Evolutionary conservation across 1,284 basidiomycete genomes (phyloP), one percentile per base, ranked within the genome.

Genomic region (Rhodotorula sp.): DNA sequence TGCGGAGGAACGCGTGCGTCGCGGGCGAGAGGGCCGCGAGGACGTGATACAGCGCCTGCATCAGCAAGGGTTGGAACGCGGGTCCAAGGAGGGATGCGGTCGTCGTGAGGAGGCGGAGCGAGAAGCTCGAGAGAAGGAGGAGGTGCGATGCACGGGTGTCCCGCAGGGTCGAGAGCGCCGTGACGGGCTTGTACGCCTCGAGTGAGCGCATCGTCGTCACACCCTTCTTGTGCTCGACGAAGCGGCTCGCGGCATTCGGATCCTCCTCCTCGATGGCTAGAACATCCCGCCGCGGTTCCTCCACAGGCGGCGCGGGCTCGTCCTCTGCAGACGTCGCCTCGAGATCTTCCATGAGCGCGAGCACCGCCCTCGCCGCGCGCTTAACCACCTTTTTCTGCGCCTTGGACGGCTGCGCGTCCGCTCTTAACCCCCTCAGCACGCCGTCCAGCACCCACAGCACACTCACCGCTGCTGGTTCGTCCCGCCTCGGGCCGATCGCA

Each of bases 41-140:
- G 46, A 96, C 81, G 1, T 91, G 91, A 82, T 97, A 97, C 2
- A 97, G 83, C 0, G 88, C 84, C 60, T 91, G 85, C 36, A 96
- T 86, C 56, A 97, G 87, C n/a, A 91, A 83, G 0, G 88, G 84
- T 25, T 63, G 86, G 83, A 82, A 92, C 7, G 79, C 75, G 0
- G 80, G 73, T 1, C 77, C 77, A n/a, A 85, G 81, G 56, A 93
- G 86, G 2, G 86, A 85, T 0, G 91, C 85, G 15, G 86, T 83
- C n/a, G 90, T 82, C 0, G 90, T 84, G 19, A 97, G 83, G 12
- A 92, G 82, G 70, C 91, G 89, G 2, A 97, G 85, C 21, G 86
- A 86, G 48, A 92, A 81, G 15, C 85, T 85, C 67, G 84, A 77
- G 41, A 83, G 80, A 15, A 82, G 78, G n/a, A 78, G 71, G 10